A percentile compares a stretch with the other conserved stretches of the same genome.
These are phyloP conservation scores for Annona cherimola DNA, from an alignment of 164 flowering plant species.

Conservation along the genomic window DNA sequence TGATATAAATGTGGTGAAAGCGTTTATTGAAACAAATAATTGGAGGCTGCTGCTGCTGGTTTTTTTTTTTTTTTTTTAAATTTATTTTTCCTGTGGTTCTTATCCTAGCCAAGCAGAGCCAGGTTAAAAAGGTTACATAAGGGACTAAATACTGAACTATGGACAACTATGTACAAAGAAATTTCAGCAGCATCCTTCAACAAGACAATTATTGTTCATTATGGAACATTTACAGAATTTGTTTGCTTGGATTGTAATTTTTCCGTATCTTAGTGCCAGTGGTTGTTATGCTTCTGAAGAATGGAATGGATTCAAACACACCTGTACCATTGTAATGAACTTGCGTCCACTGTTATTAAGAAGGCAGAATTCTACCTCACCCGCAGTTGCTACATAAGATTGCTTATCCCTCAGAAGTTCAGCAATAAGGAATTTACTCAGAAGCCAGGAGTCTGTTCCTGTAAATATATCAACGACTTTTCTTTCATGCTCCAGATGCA, in stretches of 20 bases:
- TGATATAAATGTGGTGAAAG: too few species aligned
- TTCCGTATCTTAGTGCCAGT: not conserved
- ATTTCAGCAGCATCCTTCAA: not conserved
- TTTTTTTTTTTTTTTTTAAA: too few species aligned
- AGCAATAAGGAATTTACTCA: constrained; percentile 44
- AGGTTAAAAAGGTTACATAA: not conserved
- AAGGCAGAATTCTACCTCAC: constrained; percentile 38
- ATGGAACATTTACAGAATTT: not conserved
- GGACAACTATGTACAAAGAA: not conserved
- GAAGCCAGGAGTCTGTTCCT: constrained; percentile 50
- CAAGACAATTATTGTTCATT: not conserved
- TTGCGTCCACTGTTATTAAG: constrained; percentile 65
- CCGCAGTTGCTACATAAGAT: constrained; percentile 21
- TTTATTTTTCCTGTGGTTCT: too few species aligned
- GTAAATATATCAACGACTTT: constrained; percentile 43
- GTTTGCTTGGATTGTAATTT: not conserved
- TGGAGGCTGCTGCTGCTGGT: too few species aligned
- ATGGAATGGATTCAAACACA: constrained; percentile 11
- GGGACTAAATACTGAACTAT: not conserved
- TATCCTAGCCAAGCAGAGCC: not conserved
- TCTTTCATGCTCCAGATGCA: constrained; percentile 42
- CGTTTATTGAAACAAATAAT: too few species aligned
- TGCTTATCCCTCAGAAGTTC: constrained; percentile 28
- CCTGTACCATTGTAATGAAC: constrained; percentile 54
- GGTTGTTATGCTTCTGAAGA: not conserved